Base-by-base conservation (phyloP, 192 early-diverging fungal species). In the Gamsiella multidivaricata region DNA sequence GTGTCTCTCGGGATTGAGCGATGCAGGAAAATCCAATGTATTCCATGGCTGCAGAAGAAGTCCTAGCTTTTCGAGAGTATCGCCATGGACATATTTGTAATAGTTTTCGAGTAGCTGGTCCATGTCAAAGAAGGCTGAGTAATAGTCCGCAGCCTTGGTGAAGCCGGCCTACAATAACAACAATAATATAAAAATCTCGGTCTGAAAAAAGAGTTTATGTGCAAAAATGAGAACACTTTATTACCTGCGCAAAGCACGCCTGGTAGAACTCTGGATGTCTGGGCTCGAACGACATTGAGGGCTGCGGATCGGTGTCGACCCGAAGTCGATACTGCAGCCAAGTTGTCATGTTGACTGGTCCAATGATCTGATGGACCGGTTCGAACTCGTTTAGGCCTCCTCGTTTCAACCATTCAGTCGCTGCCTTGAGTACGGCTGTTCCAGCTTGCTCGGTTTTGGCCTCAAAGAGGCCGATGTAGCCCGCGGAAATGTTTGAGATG, bases 301-400 rank as follows among this genome's bases (percentile, higher is more conserved):
- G 59, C 0, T 28, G 15, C 0, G 23, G 12, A 1, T 69, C 65
- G 5, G n/a, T 62, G 50, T 78, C 74, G 23, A 78, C 61, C 20
- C 74, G 65, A 28, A 78, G 54, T 0, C 74, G 65, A 20, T 78
- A 78, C 33, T 78, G 74, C 2, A 78, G 54, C 74, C 74, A 78
- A 37, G 74, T 66, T 15, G 74, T 78, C 22, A 78, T 10, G 45
- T 78, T 78, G 66, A 78, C 74, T 26, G 74, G 74, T 64, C 74
- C 74, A 3, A 78, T 45, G 37, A 78, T 78, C 47, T 78, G 74
- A 14, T 61, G 65, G 1, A 78, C 73, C n/a, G 73, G 73, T 17
- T 62, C 37, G 28, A 78, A 78, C 39, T 78, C 59, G 18, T 36
- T 33, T 18, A 78, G 33, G 20, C 74, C 66, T 2, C 61, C 66